Evolutionary conservation across 208 protist species (phyloP).

Genomic region (Trypanosoma avium): DNA sequence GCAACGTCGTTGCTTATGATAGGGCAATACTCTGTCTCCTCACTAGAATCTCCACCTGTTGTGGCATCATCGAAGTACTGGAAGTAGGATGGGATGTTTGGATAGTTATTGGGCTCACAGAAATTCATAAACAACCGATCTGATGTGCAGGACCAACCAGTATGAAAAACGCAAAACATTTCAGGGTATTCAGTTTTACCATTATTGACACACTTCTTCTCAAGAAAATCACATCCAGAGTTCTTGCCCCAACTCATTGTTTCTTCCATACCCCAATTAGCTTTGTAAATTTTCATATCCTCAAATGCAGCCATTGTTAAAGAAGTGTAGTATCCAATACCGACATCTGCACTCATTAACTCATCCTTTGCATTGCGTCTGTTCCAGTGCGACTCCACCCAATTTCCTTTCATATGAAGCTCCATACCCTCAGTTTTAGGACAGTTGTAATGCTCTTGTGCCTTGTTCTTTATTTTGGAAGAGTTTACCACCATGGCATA

Average conservation of each 20-base stretch:
- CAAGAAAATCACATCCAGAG: slow-evolving; percentile 22
- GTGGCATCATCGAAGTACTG: background rate
- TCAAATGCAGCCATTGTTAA: slow-evolving; percentile 26
- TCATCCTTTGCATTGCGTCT: slow-evolving; percentile 27
- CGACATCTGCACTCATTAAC: slow-evolving; percentile 16
- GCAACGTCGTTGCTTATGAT: no score
- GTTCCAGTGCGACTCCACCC: slow-evolving; percentile 29
- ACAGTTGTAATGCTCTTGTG: slow-evolving; percentile 22
- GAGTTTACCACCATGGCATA: slow-evolving; percentile 4
- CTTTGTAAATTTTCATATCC: slow-evolving; percentile 31
- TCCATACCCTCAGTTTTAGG: slow-evolving; percentile 18
- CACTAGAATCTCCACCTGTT: no score
- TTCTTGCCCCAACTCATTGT: slow-evolving; percentile 23
- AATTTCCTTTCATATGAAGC: slow-evolving; percentile 28
- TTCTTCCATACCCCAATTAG: slow-evolving; percentile 26
- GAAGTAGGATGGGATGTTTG: background rate
- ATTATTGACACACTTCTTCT: slow-evolving; percentile 9
- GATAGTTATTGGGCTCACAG: no score
- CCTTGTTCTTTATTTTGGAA: background rate
- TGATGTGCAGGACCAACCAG: no score
- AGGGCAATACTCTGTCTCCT: no score
- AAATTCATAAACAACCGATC: no score
- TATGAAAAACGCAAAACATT: slow-evolving; percentile 50
- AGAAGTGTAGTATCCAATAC: slow-evolving; percentile 17
- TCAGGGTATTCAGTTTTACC: slow-evolving; percentile 5